phyloP scores from a whole-genome alignment of 192 early-diverging fungal genomes.

The Coemansia furcata region DNA sequence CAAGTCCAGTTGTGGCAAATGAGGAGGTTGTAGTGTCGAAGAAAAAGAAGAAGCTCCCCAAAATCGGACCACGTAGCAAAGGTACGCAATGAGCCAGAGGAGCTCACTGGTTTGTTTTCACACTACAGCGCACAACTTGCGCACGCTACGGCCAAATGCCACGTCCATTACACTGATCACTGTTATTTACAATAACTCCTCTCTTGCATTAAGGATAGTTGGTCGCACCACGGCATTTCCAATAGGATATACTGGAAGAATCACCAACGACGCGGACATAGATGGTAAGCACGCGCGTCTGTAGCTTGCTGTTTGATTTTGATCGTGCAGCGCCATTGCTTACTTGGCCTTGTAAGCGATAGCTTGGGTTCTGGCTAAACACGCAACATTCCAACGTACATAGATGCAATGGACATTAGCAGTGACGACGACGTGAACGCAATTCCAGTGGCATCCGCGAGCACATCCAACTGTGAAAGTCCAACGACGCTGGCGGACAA shows the following conservation, averaged over 20 bases:
- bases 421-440: neutral
- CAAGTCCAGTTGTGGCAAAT: neutral
- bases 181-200: neutral
- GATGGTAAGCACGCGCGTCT: neutral
- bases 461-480: neutral
- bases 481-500: neutral
- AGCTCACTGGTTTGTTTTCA: neutral
- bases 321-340: neutral
- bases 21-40: neutral
- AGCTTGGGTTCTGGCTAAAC: neutral
- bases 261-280: neutral
- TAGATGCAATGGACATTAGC: neutral
- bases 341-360: neutral
- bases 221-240: neutral
- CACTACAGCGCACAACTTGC: neutral
- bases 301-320: neutral
- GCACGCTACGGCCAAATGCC: neutral
- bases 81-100: constrained; percentile 8
- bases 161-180: neutral
- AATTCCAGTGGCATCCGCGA: neutral
- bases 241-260: neutral
- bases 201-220: neutral
- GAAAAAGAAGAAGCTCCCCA: constrained; percentile 5
- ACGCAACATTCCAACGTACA: neutral
- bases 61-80: constrained; percentile 15